Evolutionary conservation across 345 rosid genomes (phyloP), one percentile per base, ranked within the genome.

Genomic region (Anastatica hierochuntica): DNA sequence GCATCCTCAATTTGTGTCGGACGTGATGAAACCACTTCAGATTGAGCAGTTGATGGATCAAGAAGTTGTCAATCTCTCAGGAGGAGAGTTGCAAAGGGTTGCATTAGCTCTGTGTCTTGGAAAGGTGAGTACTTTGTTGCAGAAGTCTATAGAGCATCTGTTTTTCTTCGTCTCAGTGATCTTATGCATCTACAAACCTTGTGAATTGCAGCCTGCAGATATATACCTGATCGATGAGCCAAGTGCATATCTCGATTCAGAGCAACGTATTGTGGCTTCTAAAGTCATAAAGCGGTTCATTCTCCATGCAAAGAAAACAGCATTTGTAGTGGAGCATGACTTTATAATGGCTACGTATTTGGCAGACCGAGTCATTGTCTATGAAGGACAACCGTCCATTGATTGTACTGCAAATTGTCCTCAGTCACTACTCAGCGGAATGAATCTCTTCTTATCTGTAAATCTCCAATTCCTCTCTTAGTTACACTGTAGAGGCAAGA

Each of bases 51-150:
- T 85, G 46, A 74, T 83, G 85, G 94, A 89, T 72, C 97, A 83
- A 70, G 79, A 76, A 74, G 81, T 82, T n/a, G 73, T 62, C 38
- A 82, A 78, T 62, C 86, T 88, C 19, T 89, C 95, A 11, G 97
- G 95, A 53, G 95, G 94, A 71, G 95, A 89, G 75, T 61, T 76
- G 69, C 95, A 89, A 70, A 85, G 95, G 68, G 97, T 89, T 66
- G 89, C 84, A 29, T 65, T 89, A 57, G 74, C 92, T 56, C 74
- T 85, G n/a, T 85, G 95, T 67, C 87, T 89, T 21, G 97, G 97
- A 43, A 83, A 85, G 36, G 36, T 29, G 3, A 4, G 33, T 9
- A 29, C 10, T 11, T 31, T 31, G 36, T 31, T 31, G 9, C 31
- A 27, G 8, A 27, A 27, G 6, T 7, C 1, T 27, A 4, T 27